Evolutionary conservation across 148 eudicot species (phyloP).

Genomic region (Spergularia bocconei): DNA sequence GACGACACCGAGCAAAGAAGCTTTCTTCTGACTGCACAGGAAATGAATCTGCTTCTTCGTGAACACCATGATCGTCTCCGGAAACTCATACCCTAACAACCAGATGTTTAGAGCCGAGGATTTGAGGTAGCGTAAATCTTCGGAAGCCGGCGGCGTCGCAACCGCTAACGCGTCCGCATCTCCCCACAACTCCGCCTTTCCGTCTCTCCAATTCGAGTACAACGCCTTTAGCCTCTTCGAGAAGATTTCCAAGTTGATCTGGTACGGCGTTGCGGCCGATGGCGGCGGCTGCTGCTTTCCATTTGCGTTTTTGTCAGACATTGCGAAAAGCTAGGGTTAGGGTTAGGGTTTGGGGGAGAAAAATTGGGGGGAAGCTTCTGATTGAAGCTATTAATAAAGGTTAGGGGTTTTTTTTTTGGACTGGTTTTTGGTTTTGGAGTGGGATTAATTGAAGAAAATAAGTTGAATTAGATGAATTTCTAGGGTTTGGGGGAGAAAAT

Average conservation of each 20-base stretch:
- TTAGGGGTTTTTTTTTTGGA: not conserved
- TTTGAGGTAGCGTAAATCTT: slow-evolving; percentile 79
- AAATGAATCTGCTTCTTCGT: slow-evolving; percentile 74
- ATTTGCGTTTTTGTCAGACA: slow-evolving; percentile 41
- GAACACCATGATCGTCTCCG: slow-evolving; percentile 85
- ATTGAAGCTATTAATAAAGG: not conserved
- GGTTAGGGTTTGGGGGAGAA: slow-evolving; percentile 39
- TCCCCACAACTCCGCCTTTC: slow-evolving; percentile 58
- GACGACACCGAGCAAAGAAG: slow-evolving; percentile 55
- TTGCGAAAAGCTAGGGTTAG: slow-evolving; percentile 36
- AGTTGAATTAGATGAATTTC: not conserved
- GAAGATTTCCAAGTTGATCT: slow-evolving; percentile 52
- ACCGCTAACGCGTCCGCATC: slow-evolving; percentile 58
- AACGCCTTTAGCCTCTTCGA: slow-evolving; percentile 47
- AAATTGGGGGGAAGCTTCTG: not conserved
- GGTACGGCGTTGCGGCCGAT: slow-evolving; percentile 35
- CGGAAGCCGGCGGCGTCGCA: slow-evolving; percentile 77
- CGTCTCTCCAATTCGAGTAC: slow-evolving; percentile 58
- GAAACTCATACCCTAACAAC: slow-evolving; percentile 89
- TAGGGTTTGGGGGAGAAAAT: slow-evolving; percentile 11
- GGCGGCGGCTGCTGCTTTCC: slow-evolving; percentile 26
- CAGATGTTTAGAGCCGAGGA: slow-evolving; percentile 82
- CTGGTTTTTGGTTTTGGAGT: not conserved
- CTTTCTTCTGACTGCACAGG: slow-evolving; percentile 77
- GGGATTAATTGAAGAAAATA: not conserved